A percentile compares a stretch with the other conserved stretches of the same genome.
These are phyloP conservation scores for Phytophthora ohioensis DNA, from an alignment of 352 stramenopile genomes.

Conservation along the genomic window DNA sequence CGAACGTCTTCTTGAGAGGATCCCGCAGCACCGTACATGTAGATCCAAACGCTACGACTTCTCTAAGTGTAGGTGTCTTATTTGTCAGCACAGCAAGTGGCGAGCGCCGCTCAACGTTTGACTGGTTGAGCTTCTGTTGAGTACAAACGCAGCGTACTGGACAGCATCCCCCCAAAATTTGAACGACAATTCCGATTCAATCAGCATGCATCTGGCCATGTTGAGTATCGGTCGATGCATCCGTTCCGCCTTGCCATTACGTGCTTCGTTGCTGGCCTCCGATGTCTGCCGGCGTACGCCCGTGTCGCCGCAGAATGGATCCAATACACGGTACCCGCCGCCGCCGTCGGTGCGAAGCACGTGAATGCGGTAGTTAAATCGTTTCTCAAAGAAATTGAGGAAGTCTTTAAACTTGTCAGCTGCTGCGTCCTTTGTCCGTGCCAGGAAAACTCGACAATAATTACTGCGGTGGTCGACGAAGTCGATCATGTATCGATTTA, in stretches of 20 bases:
- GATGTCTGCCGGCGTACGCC: too few species aligned
- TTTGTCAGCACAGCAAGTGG: constrained; percentile 8
- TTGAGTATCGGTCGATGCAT: constrained; percentile 45
- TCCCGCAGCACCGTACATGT: neutral
- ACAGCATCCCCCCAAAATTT: constrained; percentile 36
- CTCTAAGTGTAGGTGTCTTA: neutral
- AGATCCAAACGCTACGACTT: constrained; percentile 5
- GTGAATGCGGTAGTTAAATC: too few species aligned
- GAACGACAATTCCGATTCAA: constrained; percentile 20
- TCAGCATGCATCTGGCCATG: neutral
- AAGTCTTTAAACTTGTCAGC: too few species aligned
- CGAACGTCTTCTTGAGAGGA: neutral
- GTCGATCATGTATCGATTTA: neutral
- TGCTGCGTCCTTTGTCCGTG: too few species aligned
- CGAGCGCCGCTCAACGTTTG: constrained; percentile 7
- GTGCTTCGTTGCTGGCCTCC: neutral
- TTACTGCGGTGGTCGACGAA: neutral
- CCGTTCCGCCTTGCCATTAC: neutral
- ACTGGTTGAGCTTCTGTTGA: constrained; percentile 27
- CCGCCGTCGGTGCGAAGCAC: too few species aligned
- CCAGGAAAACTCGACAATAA: too few species aligned
- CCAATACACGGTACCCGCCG: too few species aligned
- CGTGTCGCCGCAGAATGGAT: too few species aligned
- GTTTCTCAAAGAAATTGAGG: too few species aligned
- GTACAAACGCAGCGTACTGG: constrained; percentile 32